Evolutionary conservation across 2,329 filamentous ascomycete species (phyloP).

Genomic region (Fusarium miscanthi): DNA sequence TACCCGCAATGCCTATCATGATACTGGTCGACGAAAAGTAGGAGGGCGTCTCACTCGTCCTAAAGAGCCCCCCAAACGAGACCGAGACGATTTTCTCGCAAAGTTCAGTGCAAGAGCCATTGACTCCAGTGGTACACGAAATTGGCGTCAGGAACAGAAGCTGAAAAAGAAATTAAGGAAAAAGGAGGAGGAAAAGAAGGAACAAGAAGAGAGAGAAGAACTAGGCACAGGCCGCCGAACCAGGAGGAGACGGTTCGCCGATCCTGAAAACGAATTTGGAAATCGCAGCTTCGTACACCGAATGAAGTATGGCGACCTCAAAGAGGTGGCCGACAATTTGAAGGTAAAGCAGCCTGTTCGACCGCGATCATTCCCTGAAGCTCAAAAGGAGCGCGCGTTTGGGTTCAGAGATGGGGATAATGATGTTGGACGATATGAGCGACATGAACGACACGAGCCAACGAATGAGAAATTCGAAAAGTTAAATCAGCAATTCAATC

Average conservation of each 20-base stretch:
- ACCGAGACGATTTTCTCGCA: constrained; percentile 27
- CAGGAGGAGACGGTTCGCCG: constrained; percentile 63
- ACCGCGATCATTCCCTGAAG: constrained; percentile 37
- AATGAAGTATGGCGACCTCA: constrained; percentile 58
- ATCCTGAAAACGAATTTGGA: constrained; percentile 61
- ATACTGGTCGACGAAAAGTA: constrained; percentile 1
- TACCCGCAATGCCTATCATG: background rate
- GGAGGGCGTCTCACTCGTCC: background rate
- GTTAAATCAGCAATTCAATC: background rate
- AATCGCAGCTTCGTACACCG: constrained; percentile 67
- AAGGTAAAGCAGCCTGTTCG: constrained; percentile 44
- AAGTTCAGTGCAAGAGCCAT: constrained; percentile 46
- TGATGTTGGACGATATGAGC: background rate
- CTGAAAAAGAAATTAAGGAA: constrained; percentile 65
- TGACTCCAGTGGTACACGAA: constrained; percentile 42
- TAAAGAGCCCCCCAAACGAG: constrained; percentile 10
- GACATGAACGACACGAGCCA: background rate
- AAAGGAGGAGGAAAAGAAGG: constrained; percentile 53
- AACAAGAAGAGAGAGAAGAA: constrained; percentile 49
- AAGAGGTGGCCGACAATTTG: constrained; percentile 43
- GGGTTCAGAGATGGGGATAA: background rate
- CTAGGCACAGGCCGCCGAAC: constrained; percentile 55
- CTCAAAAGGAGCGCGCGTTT: constrained; percentile 11
- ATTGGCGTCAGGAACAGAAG: constrained; percentile 52
- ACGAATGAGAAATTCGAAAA: background rate